Evolutionary conservation across 2,329 filamentous ascomycete genomes (phyloP), one percentile per base, ranked within the genome.

Genomic region (Ophiostoma sp.): DNA sequence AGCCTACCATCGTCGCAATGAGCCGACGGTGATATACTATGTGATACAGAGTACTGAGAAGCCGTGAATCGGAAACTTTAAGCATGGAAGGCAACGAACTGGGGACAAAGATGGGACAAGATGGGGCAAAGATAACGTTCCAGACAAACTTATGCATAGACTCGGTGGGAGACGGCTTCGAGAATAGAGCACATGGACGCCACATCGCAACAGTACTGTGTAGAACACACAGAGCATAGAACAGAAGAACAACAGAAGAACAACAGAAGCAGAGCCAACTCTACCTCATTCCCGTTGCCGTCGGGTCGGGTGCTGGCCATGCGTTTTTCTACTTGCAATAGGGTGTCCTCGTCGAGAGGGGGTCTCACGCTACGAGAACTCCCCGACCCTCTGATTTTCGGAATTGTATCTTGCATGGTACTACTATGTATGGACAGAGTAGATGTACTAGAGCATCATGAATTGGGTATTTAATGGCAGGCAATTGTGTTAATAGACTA

Each of bases 261-360:
- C 48, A 8, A 39, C 41, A 44, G 13, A 17, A 20, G 13, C 57
- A 23, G n/a, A 54, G 48, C 20, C 13, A 31, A 10, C 15, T 8
- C 15, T 8, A 8, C 60, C 60, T 33, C 60, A 35, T 65, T 65
- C 20, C 62, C 62, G 62, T 39, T 39, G 35, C 62, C 20, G 17
- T 65, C 62, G 62, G 62, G 35, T 65, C 62, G 62, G 62, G 62
- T 65, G 41, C 20, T 35, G 62, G 62, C 23, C 31, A 2, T 20
- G 57, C 15, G 17, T 36, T 36, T 33, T 39, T 64, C 27, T 31
- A 33, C 27, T 57, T 57, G 52, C 52, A 57, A 10, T 7, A 27
- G 23, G 23, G 27, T 23, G 52, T 48, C 17, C 44, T n/a, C 44
- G 20, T 48, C 17, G 17, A 48, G 44, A 48, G 44, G 41, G 41